Percentiles rank a stretch among this genome's conserved stretches.
Evolutionary conservation across 805 yeast species (phyloP).

Genomic region (Sugiyamaella floridensis): DNA sequence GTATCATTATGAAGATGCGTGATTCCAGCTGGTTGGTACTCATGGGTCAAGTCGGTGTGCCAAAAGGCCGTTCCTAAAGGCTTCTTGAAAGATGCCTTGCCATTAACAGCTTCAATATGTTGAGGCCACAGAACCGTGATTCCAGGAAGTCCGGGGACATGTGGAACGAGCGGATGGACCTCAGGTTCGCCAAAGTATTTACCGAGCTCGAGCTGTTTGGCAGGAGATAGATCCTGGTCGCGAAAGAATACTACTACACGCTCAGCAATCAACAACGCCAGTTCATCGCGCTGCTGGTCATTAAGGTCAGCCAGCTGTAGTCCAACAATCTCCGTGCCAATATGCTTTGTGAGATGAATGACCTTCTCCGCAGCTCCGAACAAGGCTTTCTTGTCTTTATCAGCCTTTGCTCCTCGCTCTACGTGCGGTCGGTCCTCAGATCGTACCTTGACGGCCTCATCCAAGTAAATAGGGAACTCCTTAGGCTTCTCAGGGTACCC

Average conservation of each 20-base stretch:
- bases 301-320: conserved; percentile 38
- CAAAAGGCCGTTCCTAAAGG: conserved; percentile 32
- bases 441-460: conserved; percentile 36
- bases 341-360: conserved; percentile 37
- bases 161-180: conserved; percentile 26
- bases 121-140: conserved; percentile 23
- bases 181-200: conserved; percentile 42
- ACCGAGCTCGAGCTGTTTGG: conserved; percentile 40
- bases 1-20: conserved; percentile 49
- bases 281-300: conserved; percentile 41
- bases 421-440: conserved; percentile 24
- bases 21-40: conserved; percentile 49
- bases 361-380: conserved; percentile 39
- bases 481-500: conserved; percentile 40
- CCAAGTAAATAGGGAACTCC: conserved; percentile 34
- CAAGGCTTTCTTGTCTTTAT: conserved; percentile 35
- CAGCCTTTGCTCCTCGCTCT: conserved; percentile 35
- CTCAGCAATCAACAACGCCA: conserved; percentile 43
- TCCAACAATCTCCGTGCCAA: conserved; percentile 48
- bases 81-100: conserved; percentile 15
- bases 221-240: conserved; percentile 40
- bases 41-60: conserved; percentile 54
- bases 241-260: conserved; percentile 49
- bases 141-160: conserved; percentile 30
- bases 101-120: conserved; percentile 28